A percentile compares a stretch with the other conserved stretches of the same genome.
These are phyloP conservation scores for Neofusicoccum umdonicola DNA, from an alignment of 2,329 filamentous ascomycete genomes.

Conservation along the genomic window DNA sequence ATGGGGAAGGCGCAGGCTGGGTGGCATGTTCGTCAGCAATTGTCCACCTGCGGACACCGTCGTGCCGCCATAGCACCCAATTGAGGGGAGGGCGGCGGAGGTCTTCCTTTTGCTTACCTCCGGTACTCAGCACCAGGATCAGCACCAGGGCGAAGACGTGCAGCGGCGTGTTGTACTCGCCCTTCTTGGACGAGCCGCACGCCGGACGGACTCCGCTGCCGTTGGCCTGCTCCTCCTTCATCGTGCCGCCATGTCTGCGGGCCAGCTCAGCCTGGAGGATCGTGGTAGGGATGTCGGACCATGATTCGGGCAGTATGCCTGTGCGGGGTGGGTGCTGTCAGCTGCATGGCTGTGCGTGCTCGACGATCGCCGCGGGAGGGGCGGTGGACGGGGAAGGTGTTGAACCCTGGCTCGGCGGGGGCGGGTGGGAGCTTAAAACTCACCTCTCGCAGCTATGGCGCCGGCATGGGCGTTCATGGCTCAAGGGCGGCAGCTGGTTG, in stretches of 20 bases:
- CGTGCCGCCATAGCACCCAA: background rate
- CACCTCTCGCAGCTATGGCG: conserved; percentile 6
- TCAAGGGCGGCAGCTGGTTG: background rate
- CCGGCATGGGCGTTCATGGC: conserved; percentile 8
- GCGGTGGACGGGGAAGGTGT: background rate
- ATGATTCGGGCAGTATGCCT: conserved; percentile 24
- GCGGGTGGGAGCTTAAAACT: background rate
- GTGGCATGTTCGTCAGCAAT: background rate
- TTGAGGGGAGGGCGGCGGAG: background rate
- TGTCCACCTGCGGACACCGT: background rate
- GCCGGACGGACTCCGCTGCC: conserved; percentile 36
- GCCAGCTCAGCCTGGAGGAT: conserved; percentile 49
- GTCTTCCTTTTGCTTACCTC: conserved; percentile 37
- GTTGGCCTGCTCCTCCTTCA: conserved; percentile 29
- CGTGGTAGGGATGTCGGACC: conserved; percentile 41
- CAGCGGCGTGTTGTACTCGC: conserved; percentile 54
- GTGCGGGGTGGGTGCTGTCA: background rate
- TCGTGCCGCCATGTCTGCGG: conserved; percentile 43
- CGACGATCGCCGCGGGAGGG: background rate
- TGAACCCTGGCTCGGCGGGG: background rate
- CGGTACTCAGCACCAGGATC: conserved; percentile 55
- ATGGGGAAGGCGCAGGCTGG: conserved; percentile 41
- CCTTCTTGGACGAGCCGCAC: conserved; percentile 51
- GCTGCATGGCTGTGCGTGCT: background rate
- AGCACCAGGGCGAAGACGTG: conserved; percentile 59